Percentiles rank a stretch among this genome's conserved stretches.
Conservation (phyloP, 805 yeast species). For the Kodamaea lidongshanica region DNA sequence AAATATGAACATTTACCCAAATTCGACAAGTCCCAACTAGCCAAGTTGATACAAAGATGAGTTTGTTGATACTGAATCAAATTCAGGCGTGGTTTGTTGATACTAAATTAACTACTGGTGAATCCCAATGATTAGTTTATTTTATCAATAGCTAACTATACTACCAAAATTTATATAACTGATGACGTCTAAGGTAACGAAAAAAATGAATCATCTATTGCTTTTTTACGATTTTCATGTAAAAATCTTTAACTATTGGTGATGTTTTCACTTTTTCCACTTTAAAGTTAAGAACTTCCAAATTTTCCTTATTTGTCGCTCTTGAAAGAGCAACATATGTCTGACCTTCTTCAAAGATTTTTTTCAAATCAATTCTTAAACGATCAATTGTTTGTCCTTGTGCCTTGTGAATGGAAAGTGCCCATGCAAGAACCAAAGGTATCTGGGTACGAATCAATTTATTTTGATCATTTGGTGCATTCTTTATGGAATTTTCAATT, state of each 20-base stretch:
- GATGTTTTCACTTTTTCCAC: slow-evolving; percentile 44
- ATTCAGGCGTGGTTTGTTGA: no score
- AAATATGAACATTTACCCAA: no score
- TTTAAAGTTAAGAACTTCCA: slow-evolving; percentile 63
- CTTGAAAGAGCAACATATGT: slow-evolving; percentile 78
- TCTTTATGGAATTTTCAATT: slow-evolving; percentile 18
- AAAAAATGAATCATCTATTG: no score
- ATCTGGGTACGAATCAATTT: slow-evolving; percentile 47
- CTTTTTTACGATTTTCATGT: slow-evolving; percentile 8
- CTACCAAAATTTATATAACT: no score
- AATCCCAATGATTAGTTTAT: no score
- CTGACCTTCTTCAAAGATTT: slow-evolving; percentile 74
- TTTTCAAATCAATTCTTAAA: slow-evolving; percentile 61
- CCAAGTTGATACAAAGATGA: no score
- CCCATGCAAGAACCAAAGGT: slow-evolving; percentile 75
- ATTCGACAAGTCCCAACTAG: no score
- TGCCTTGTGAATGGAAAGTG: slow-evolving; percentile 75
- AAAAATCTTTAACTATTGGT: slow-evolving; percentile 29
- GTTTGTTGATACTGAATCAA: no score
- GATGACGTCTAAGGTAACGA: no score
- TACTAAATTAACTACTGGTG: no score
- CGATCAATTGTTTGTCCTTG: slow-evolving; percentile 78
- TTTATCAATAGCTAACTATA: no score
- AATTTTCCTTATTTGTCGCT: slow-evolving; percentile 59
- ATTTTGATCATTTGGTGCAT: slow-evolving; percentile 10